Evolutionary conservation across 2,329 filamentous ascomycete species (phyloP).

Genomic region (Ophiognomonia clavigignenti-juglandacearum): DNA sequence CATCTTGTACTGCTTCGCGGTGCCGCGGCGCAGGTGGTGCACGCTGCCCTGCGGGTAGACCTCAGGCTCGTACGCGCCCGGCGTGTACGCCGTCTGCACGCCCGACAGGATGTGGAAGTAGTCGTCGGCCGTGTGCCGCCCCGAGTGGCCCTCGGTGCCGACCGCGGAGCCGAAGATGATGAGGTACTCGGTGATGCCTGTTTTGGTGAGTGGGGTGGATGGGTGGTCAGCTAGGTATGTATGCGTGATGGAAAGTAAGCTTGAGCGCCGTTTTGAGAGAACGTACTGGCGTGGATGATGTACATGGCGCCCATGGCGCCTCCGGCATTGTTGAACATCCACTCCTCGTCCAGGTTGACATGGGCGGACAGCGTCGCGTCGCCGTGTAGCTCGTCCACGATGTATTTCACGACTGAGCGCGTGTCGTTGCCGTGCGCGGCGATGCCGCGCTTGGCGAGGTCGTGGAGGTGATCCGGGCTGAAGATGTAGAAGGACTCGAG

Average conservation of each 20-base stretch:
- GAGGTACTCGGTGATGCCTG: constrained; percentile 81
- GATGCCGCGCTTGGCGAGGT: constrained; percentile 63
- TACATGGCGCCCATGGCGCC: constrained; percentile 92
- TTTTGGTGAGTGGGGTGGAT: too few species aligned
- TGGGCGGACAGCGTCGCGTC: constrained; percentile 46
- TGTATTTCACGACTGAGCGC: constrained; percentile 59
- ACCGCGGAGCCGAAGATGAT: constrained; percentile 82
- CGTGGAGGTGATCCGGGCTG: constrained; percentile 60
- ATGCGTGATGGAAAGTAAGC: neutral
- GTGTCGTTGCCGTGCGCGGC: constrained; percentile 72
- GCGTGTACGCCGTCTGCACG: constrained; percentile 69
- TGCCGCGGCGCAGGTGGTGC: constrained; percentile 67
- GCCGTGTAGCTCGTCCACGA: constrained; percentile 61
- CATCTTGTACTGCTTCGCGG: constrained; percentile 81
- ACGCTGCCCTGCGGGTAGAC: constrained; percentile 65
- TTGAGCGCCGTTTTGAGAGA: neutral
- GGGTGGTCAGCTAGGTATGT: too few species aligned
- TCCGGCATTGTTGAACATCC: constrained; percentile 89
- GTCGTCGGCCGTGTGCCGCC: constrained; percentile 87
- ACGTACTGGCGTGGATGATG: constrained; percentile 77
- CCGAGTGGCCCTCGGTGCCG: constrained; percentile 83
- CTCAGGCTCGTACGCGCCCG: constrained; percentile 62
- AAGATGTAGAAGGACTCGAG: constrained; percentile 71
- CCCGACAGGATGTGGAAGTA: constrained; percentile 89
- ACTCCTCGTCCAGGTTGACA: constrained; percentile 70